Evolutionary conservation across 768 basidiomycete species (phyloP).

Genomic region (Suillus lakei): DNA sequence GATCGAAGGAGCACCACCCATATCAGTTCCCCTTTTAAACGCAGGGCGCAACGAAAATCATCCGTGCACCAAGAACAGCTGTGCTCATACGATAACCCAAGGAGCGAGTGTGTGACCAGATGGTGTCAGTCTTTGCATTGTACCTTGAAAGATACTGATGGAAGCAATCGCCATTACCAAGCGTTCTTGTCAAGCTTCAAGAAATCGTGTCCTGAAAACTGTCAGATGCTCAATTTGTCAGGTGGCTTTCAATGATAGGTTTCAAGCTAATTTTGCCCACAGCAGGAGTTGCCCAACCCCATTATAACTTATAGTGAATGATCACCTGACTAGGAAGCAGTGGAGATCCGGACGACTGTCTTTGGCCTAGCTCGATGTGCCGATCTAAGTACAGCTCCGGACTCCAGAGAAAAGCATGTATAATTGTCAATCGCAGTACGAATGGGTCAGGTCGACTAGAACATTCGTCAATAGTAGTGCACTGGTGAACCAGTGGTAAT

Average conservation of each 20-base stretch:
- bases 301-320: background rate
- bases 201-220: background rate
- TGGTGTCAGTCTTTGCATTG: background rate
- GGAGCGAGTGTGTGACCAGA: background rate
- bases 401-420: too few relatives aligned
- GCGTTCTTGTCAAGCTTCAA: background rate
- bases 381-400: too few relatives aligned
- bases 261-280: background rate
- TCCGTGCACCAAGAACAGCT: background rate
- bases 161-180: background rate
- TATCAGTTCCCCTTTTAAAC: background rate
- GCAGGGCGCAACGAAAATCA: background rate
- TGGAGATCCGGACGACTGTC: background rate
- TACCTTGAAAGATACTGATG: background rate
- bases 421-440: too few relatives aligned
- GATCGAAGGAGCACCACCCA: background rate
- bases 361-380: too few relatives aligned
- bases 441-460: too few relatives aligned
- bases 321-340: conserved; percentile 1
- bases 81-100: background rate
- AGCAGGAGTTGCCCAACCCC: background rate
- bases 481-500: too few relatives aligned
- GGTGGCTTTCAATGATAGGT: background rate
- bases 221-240: background rate
- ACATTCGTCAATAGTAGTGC: too few relatives aligned